A percentile compares a stretch with the other conserved stretches of the same genome.
These are phyloP conservation scores for Falciphora oryzae DNA, from an alignment of 2,329 filamentous ascomycete species.

Conservation along the genomic window DNA sequence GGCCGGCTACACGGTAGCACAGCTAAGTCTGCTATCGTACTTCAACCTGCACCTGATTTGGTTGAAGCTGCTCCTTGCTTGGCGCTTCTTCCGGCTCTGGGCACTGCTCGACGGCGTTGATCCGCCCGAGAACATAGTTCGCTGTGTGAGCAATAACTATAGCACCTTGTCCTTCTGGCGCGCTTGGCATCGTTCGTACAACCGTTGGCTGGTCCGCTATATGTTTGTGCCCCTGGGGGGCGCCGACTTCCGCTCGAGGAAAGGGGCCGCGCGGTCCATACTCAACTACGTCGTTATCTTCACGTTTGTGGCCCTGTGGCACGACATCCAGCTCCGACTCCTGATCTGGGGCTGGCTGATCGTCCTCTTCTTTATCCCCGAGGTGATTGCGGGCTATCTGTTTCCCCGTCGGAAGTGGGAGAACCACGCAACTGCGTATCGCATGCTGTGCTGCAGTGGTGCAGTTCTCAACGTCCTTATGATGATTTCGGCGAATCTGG, in stretches of 20 bases:
- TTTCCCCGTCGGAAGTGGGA: conserved; percentile 74
- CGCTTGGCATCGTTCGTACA: conserved; percentile 91
- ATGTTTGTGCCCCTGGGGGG: conserved; percentile 91
- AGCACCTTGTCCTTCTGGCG: conserved; percentile 90
- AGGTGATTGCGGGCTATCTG: conserved; percentile 63
- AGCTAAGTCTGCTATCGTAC: conserved; percentile 85
- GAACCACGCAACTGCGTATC: conserved; percentile 62
- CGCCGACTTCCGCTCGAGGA: conserved; percentile 39
- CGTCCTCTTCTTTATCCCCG: conserved; percentile 87
- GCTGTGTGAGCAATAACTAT: conserved; percentile 94
- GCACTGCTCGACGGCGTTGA: conserved; percentile 84
- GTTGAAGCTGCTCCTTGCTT: conserved; percentile 93
- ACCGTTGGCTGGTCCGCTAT: conserved; percentile 91
- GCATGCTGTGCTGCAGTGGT: conserved; percentile 73
- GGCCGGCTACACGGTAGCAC: conserved; percentile 76
- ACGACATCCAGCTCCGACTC: conserved; percentile 87
- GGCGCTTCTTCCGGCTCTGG: conserved; percentile 99
- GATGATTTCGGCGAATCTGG: conserved; percentile 94
- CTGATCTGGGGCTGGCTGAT: conserved; percentile 97
- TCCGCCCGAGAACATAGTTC: conserved; percentile 96
- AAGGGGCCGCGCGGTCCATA: conserved; percentile 51
- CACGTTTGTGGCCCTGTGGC: conserved; percentile 96
- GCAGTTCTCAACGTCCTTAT: conserved; percentile 80
- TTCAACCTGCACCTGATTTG: conserved; percentile 97
- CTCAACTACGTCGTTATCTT: conserved; percentile 80